Evolutionary conservation across 2,329 filamentous ascomycete genomes (phyloP).

Genomic region (Exserohilum rostratum): DNA sequence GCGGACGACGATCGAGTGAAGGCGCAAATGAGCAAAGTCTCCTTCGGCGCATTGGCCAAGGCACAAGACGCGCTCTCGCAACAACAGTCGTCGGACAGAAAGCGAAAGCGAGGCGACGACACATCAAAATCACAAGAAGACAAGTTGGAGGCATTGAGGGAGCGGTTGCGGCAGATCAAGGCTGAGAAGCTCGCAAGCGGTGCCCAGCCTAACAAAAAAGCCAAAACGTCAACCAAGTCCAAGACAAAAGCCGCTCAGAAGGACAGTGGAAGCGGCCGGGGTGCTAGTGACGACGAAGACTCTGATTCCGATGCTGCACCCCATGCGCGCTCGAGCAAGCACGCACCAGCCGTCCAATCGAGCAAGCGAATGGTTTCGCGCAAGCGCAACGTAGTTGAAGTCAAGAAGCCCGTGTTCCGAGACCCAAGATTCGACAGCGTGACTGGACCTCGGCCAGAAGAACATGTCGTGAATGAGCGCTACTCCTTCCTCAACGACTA

Average conservation of each 20-base stretch:
- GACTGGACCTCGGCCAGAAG: conserved; percentile 60
- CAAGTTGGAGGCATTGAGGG: conserved; percentile 54
- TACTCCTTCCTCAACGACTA: conserved; percentile 92
- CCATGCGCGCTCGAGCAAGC: conserved; percentile 72
- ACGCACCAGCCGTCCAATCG: conserved; percentile 83
- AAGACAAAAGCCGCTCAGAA: conserved; percentile 20
- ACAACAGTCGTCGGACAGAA: conserved; percentile 38
- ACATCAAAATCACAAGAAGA: conserved; percentile 51
- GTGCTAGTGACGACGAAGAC: conserved; percentile 40
- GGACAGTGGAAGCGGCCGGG: conserved; percentile 32
- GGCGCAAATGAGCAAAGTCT: conserved; percentile 65
- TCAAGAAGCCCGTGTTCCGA: conserved; percentile 65
- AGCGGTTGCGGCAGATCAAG: conserved; percentile 53
- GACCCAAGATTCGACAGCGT: conserved; percentile 88
- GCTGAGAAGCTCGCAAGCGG: conserved; percentile 44
- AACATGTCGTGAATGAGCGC: conserved; percentile 67
- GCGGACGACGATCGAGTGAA: conserved; percentile 51
- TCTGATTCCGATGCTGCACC: conserved; percentile 44
- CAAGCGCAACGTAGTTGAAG: conserved; percentile 72
- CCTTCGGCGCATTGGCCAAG: conserved; percentile 88
- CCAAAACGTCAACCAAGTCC: conserved; percentile 21
- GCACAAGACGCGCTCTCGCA: conserved; percentile 73
- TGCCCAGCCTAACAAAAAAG: conserved; percentile 27
- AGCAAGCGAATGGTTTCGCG: conserved; percentile 85
- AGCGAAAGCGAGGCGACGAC: conserved; percentile 52